phyloP scores from a whole-genome alignment of 192 early-diverging fungal species.

The Rhizoclosmatium sp. region DNA sequence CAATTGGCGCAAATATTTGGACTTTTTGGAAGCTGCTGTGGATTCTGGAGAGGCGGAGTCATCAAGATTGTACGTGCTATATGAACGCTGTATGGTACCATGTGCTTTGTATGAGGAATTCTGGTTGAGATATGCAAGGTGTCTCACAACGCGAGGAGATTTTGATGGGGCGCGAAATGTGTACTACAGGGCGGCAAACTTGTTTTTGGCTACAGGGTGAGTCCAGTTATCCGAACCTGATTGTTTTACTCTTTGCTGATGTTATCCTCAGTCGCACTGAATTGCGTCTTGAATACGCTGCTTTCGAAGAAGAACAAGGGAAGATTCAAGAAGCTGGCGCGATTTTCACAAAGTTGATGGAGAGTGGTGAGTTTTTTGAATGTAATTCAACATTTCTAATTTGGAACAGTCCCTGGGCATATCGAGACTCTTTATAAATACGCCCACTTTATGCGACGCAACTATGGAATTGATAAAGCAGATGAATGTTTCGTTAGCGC shows the following conservation, averaged over 20 bases:
- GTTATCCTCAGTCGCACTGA: conserved; percentile 53
- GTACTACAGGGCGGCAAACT: conserved; percentile 59
- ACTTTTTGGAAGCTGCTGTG: conserved; percentile 67
- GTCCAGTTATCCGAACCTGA: neutral
- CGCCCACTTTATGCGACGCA: conserved; percentile 72
- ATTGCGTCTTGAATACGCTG: conserved; percentile 64
- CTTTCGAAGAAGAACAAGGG: conserved; percentile 71
- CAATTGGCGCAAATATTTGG: conserved; percentile 78
- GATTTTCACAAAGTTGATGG: conserved; percentile 65
- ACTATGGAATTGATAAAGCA: conserved; percentile 49
- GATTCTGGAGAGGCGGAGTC: conserved; percentile 53
- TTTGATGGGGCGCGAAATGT: conserved; percentile 58
- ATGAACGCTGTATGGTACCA: conserved; percentile 78
- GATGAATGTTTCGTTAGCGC: conserved; percentile 52
- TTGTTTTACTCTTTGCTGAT: too few species aligned
- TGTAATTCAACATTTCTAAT: neutral
- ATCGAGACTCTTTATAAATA: conserved; percentile 69
- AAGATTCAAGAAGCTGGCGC: conserved; percentile 60
- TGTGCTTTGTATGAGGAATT: conserved; percentile 84
- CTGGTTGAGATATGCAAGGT: conserved; percentile 75
- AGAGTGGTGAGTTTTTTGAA: conserved; percentile 50
- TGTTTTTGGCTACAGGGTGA: conserved; percentile 63
- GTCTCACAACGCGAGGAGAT: conserved; percentile 55
- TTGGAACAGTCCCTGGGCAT: conserved; percentile 66
- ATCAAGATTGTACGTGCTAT: conserved; percentile 65